Base-by-base conservation (phyloP, 2,329 filamentous ascomycete genomes). In the Fusarium aywerte region DNA sequence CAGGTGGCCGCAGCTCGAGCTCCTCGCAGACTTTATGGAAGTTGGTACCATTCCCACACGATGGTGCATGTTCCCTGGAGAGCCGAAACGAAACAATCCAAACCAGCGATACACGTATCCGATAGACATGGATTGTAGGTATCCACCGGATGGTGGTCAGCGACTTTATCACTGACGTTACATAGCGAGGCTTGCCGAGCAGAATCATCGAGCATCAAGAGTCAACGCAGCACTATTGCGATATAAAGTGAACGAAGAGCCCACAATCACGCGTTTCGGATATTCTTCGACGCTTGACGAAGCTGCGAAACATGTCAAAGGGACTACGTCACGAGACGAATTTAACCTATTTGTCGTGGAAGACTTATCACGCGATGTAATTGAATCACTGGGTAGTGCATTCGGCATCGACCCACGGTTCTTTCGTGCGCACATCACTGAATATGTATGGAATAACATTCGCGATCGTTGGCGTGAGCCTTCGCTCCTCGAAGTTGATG, bases 371-470 rank as follows among this genome's bases (percentile, higher is more conserved):
- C 39, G 39, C 7, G 38, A 53, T 4, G 39, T 53, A 3, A 45
- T 53, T 0, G 50, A 53, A 2, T 13, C 3, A 3, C 10, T 53
- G 1, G 50, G 50, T 12, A n/a, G 20, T 5, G 13, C 15, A 25
- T 11, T 53, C 6, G 21, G 27, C 2, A 53, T 53, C 1, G 50
- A 53, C 21, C 39, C 50, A 4, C 29, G 39, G 7, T 53, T 53
- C 20, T 53, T 53, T 5, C 50, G 50, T 4, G 20, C 50, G 16
- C 50, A 53, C 3, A 45, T 53, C 0, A 44, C 39, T 2, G 50
- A 53, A 1, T 53, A 53, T 9, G 50, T 45, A 7, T 53, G 50
- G 50, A 53, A 53, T 10, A 53, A 53, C 7, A 33, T 45, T 10
- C 50, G 50, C 1, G 50, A 53, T 15, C 1, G 50, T 7, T 53